Conservation (phyloP, 2,329 filamentous ascomycete species). For the Phialophora verrucosa region DNA sequence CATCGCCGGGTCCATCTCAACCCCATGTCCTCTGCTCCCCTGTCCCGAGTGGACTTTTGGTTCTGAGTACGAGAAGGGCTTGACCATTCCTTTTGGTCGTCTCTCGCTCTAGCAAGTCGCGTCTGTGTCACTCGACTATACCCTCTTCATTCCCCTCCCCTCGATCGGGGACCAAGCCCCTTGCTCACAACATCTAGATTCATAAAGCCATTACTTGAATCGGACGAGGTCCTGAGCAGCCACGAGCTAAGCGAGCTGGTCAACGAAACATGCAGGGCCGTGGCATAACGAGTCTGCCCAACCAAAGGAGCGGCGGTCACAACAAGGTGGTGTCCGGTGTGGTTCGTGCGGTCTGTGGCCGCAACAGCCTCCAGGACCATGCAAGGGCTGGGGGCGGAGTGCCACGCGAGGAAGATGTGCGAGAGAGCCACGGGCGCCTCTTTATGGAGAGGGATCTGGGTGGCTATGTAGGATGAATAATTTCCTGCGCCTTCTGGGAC, state of each 20-base stretch:
- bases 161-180: conserved; percentile 6
- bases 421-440: conserved; percentile 11
- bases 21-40: background rate
- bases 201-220: conserved; percentile 20
- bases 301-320: conserved; percentile 7
- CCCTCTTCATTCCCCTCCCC: background rate
- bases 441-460: background rate
- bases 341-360: conserved; percentile 21
- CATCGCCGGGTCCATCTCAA: conserved; percentile 10
- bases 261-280: background rate
- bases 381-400: conserved; percentile 21
- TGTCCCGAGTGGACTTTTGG: conserved; percentile 10
- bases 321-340: conserved; percentile 7
- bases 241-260: conserved; percentile 7
- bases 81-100: conserved; percentile 5
- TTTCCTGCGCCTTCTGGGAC: background rate
- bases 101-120: conserved; percentile 2
- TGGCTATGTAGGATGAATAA: conserved; percentile 4
- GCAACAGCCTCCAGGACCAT: conserved; percentile 16
- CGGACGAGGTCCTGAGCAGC: conserved; percentile 14
- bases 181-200: conserved; percentile 5
- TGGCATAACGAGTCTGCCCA: conserved; percentile 12
- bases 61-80: conserved; percentile 14
- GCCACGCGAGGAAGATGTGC: background rate
- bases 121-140: conserved; percentile 14